phyloP scores from a whole-genome alignment of 208 protist genomes.

The Spongospora subterranea region DNA sequence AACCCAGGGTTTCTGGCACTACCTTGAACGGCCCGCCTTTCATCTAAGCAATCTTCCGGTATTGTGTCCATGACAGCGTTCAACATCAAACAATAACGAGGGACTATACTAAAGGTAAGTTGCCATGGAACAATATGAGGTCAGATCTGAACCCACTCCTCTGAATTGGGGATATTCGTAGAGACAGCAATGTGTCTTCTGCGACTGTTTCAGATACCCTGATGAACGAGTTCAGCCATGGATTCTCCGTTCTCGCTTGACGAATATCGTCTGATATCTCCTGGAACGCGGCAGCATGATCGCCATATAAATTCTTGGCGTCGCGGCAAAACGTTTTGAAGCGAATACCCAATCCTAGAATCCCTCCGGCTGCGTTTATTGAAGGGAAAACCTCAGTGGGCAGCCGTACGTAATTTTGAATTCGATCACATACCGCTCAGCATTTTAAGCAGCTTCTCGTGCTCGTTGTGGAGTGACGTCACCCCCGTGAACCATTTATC shows the following conservation, averaged over 20 bases:
- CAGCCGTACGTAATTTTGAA: too few species aligned
- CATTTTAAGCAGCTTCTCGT: background rate
- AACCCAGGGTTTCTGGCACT: background rate
- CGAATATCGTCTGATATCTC: conserved; percentile 30
- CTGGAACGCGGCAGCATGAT: conserved; percentile 8
- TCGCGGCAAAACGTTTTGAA: background rate
- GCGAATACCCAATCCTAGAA: background rate
- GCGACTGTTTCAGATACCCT: background rate
- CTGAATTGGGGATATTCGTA: background rate
- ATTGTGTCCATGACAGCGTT: background rate
- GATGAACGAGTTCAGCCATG: conserved; percentile 11
- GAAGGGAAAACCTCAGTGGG: too few species aligned
- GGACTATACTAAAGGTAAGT: background rate
- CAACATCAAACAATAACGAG: conserved; percentile 38
- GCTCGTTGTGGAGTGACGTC: background rate
- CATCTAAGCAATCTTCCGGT: background rate
- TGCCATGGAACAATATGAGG: background rate
- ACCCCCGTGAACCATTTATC: background rate
- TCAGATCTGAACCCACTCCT: background rate
- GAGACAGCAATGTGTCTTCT: conserved; percentile 16
- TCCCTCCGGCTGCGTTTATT: background rate
- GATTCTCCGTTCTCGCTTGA: background rate
- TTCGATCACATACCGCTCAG: conserved; percentile 5
- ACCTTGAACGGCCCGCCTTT: conserved; percentile 45
- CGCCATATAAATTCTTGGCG: background rate